Conservation (phyloP, 2,329 filamentous ascomycete species). For the Stachybotrys echinatus region DNA sequence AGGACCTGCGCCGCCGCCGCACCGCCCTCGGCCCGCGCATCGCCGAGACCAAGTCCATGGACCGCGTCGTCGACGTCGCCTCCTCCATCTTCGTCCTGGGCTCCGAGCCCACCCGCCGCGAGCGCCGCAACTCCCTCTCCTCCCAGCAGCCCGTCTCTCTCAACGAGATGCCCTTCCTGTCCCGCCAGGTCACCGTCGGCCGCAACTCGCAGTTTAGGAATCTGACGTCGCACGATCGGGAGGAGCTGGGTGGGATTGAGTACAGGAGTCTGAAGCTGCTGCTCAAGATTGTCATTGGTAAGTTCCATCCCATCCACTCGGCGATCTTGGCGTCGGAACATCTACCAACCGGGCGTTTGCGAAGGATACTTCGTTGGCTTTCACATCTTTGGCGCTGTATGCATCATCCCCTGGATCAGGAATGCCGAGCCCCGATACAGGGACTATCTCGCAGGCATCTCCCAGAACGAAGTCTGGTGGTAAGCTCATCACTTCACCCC, state of each 20-base stretch:
- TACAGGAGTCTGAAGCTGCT: constrained; percentile 44
- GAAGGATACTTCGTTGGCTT: constrained; percentile 39
- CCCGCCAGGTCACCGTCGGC: constrained; percentile 35
- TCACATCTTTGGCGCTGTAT: constrained; percentile 41
- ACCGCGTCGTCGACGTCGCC: constrained; percentile 20
- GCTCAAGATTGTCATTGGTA: constrained; percentile 38
- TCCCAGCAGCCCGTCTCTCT: constrained; percentile 6
- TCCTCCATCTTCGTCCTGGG: constrained; percentile 35
- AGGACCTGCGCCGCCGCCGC: constrained; percentile 16
- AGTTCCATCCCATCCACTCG: background rate
- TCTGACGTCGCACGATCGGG: constrained; percentile 31
- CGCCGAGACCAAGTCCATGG: constrained; percentile 25
- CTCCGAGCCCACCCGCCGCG: constrained; percentile 8
- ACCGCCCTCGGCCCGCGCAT: constrained; percentile 14
- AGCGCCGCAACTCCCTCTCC: constrained; percentile 7
- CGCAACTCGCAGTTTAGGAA: constrained; percentile 41
- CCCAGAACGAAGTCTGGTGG: constrained; percentile 42
- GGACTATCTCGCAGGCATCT: constrained; percentile 30
- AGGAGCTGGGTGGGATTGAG: constrained; percentile 46
- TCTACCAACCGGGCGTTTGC: background rate
- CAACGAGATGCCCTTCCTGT: constrained; percentile 31
- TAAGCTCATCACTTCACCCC: constrained; percentile 19
- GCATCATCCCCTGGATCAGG: constrained; percentile 42
- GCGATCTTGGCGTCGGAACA: background rate
- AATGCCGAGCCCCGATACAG: constrained; percentile 32